phyloP scores from a whole-genome alignment of 1,284 basidiomycete genomes.

The Flammula alnicola region DNA sequence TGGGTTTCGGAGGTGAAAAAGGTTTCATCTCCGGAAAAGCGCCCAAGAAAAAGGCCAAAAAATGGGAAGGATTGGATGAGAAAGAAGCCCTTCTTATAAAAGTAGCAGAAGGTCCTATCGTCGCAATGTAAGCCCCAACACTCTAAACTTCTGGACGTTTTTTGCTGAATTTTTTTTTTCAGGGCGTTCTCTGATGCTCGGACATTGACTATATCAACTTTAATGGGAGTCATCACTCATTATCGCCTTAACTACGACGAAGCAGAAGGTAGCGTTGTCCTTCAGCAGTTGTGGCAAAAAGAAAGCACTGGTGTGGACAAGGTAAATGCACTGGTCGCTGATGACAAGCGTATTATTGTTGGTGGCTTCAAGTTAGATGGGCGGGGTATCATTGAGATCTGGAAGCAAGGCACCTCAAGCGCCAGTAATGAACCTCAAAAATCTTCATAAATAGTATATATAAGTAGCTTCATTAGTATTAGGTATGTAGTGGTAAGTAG shows the following conservation, averaged over 20 bases:
- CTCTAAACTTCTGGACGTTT: no score
- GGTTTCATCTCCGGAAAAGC: no score
- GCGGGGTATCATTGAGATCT: conserved; percentile 66
- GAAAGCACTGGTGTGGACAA: conserved; percentile 52
- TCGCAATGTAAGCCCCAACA: conserved; percentile 56
- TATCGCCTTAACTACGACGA: conserved; percentile 47
- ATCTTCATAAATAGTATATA: not conserved
- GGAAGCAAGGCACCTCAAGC: conserved; percentile 36
- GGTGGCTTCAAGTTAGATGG: conserved; percentile 64
- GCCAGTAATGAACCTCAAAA: not conserved
- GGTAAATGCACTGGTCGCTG: conserved; percentile 61
- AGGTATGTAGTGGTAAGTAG: conserved; percentile 6
- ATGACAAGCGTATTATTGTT: conserved; percentile 50
- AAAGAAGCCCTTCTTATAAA: conserved; percentile 51
- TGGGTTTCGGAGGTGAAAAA: conserved; percentile 72
- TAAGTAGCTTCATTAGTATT: conserved; percentile 11
- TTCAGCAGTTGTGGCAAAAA: conserved; percentile 50
- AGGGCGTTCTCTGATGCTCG: conserved; percentile 57
- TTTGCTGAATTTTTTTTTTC: no score
- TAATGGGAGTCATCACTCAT: conserved; percentile 59
- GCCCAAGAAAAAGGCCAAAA: conserved; percentile 61
- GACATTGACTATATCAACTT: conserved; percentile 56
- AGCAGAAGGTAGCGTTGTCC: conserved; percentile 33
- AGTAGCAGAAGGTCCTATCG: conserved; percentile 71
- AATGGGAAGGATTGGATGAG: conserved; percentile 71